Conservation (phyloP, 306 rosid species). For the Gleditsia sinensis region DNA sequence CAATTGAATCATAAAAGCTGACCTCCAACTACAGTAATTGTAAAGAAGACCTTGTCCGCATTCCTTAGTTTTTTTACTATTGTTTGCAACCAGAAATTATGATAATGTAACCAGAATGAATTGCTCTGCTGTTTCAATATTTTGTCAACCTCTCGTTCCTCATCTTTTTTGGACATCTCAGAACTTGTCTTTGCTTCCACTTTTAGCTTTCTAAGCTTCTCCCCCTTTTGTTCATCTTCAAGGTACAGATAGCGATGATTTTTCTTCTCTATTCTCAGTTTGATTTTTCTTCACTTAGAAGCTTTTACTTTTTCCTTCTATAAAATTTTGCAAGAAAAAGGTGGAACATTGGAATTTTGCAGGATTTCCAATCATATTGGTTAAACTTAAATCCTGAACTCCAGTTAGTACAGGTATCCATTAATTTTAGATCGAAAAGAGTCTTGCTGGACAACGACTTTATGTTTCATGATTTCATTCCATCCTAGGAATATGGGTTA, state of each 20-base stretch:
- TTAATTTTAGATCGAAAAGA: neutral
- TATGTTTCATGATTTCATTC: neutral
- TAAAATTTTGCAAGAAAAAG: conserved; percentile 36
- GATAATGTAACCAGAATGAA: conserved; percentile 24
- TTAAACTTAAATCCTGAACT: conserved; percentile 6
- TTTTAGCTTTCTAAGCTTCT: conserved; percentile 44
- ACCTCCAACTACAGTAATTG: no score
- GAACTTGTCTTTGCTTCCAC: conserved; percentile 46
- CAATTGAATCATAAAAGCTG: no score
- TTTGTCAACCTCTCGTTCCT: neutral
- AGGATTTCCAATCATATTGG: conserved; percentile 39
- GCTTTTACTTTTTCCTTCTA: conserved; percentile 27
- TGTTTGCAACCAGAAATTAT: no score
- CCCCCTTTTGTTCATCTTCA: conserved; percentile 36
- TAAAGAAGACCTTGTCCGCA: no score
- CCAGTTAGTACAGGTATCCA: neutral
- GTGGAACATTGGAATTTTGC: conserved; percentile 34
- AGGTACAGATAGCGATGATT: conserved; percentile 31
- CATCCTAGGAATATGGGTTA: conserved; percentile 4
- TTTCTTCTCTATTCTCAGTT: conserved; percentile 12
- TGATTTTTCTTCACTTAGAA: conserved; percentile 13
- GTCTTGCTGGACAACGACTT: neutral
- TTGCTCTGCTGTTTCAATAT: neutral
- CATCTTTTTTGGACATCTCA: neutral
- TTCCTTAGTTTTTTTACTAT: no score